Conservation (phyloP, 1,284 basidiomycete species). For the Moesziomyces aphidis region DNA sequence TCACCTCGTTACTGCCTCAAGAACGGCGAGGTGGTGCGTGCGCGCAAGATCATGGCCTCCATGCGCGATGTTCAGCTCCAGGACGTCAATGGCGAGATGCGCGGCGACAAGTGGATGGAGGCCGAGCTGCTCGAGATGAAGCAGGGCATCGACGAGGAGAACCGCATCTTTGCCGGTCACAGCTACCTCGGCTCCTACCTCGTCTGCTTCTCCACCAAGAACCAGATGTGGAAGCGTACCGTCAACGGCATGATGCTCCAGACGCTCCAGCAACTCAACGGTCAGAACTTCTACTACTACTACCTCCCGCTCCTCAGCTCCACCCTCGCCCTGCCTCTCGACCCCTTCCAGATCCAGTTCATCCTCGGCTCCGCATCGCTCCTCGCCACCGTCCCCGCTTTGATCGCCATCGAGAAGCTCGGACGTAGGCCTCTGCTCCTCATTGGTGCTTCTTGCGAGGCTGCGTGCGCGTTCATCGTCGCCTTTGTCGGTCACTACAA, state of each 20-base stretch:
- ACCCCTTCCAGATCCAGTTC: slow-evolving; percentile 73
- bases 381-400: slow-evolving; percentile 54
- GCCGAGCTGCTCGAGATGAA: slow-evolving; percentile 74
- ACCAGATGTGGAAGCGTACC: slow-evolving; percentile 79
- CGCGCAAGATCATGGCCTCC: slow-evolving; percentile 76
- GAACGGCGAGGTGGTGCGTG: slow-evolving; percentile 73
- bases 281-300: slow-evolving; percentile 87
- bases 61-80: slow-evolving; percentile 75
- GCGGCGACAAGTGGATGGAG: slow-evolving; percentile 75
- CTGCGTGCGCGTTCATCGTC: slow-evolving; percentile 70
- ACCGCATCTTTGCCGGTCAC: slow-evolving; percentile 74
- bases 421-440: slow-evolving; percentile 70
- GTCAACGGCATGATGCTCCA: slow-evolving; percentile 78
- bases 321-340: slow-evolving; percentile 76
- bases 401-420: slow-evolving; percentile 65
- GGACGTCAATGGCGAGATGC: slow-evolving; percentile 72
- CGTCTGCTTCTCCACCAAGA: slow-evolving; percentile 76
- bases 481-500: slow-evolving; percentile 69
- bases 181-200: slow-evolving; percentile 74
- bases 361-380: slow-evolving; percentile 68
- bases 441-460: slow-evolving; percentile 67
- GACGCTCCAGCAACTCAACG: slow-evolving; percentile 76
- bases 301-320: slow-evolving; percentile 80
- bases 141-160: slow-evolving; percentile 73
- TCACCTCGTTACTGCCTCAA: slow-evolving; percentile 88